Base-by-base conservation (phyloP, 2,329 filamentous ascomycete species). In the Monilinia aucupariae region DNA sequence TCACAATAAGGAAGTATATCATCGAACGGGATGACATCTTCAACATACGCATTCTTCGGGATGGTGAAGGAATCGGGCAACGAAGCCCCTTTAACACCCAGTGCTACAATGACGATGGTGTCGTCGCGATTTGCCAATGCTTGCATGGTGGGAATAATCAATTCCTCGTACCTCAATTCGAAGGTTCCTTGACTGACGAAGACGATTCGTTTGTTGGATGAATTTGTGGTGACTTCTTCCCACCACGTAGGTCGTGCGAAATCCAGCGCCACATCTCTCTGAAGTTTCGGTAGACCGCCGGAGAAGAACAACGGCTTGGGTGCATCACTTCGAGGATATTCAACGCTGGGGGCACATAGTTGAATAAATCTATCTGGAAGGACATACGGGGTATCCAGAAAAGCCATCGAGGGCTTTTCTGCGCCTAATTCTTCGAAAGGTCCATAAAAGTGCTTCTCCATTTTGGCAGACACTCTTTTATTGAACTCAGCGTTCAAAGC, bases 241-340 rank as follows among this genome's bases (percentile, higher is more conserved):
- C 79, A 83, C 78, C 79, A 82, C 8, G 67, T 39, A 1, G 81
- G 81, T 22, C 30, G 25, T 4, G 39, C 22, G 1, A 34, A 27
- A 2, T 9, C 22, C 3, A 3, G 3, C 13, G 22, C 27, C 2
- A 10, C 27, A 22, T 17, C 27, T 32, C 27, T 17, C 5, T 45
- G 53, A 9, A 2, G 20, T 47, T 32, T 56, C 4, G 53, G 53
- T 13, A 45, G 7, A 22, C 12, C 41, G 4, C 53, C 53, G 4
- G 39, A 32, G 27, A 56, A 56, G 20, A 34, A 4, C 3, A 56
- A 1, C 2, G 27, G 45, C 27, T 45, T 56, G 5, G 53, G 53
- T 1, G 32, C 5, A 32, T 56, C 53, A 17, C 39, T 56, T 3
- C 53, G 53, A 45, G 39, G 39, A 6, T 45, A 56, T 15, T 56